A percentile compares a stretch with the other conserved stretches of the same genome.
Conservation (phyloP, 2,329 filamentous ascomycete species). For the Leptosphaerulina australis region DNA sequence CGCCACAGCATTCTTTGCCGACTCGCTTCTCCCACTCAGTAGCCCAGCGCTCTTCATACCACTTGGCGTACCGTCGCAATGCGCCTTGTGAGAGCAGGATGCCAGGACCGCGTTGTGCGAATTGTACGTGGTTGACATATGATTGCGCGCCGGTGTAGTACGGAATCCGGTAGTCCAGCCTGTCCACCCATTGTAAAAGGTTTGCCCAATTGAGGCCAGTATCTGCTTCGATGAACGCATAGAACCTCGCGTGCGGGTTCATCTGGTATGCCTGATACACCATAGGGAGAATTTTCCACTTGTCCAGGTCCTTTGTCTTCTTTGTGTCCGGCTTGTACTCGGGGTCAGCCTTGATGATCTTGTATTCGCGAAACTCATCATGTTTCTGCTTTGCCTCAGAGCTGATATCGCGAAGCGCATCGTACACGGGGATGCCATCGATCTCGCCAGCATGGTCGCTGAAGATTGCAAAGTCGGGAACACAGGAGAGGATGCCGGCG, state of each 20-base stretch:
- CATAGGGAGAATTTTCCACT: conserved; percentile 65
- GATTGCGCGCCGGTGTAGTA: conserved; percentile 52
- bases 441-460: conserved; percentile 63
- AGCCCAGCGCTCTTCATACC: conserved; percentile 40
- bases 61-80: conserved; percentile 40
- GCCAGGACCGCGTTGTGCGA: conserved; percentile 52
- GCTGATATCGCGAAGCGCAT: conserved; percentile 56
- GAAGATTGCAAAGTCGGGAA: conserved; percentile 62
- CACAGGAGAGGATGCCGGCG: conserved; percentile 60
- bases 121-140: conserved; percentile 45
- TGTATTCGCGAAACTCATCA: conserved; percentile 60
- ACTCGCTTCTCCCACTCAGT: conserved; percentile 43
- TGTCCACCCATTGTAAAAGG: conserved; percentile 48
- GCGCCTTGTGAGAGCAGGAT: conserved; percentile 53
- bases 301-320: conserved; percentile 60
- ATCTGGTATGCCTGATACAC: conserved; percentile 56
- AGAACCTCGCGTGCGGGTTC: conserved; percentile 36
- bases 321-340: conserved; percentile 49
- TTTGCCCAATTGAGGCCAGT: conserved; percentile 47
- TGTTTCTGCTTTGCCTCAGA: conserved; percentile 44
- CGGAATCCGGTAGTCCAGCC: conserved; percentile 49
- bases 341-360: conserved; percentile 53
- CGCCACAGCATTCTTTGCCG: conserved; percentile 47
- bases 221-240: conserved; percentile 46
- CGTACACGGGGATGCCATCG: conserved; percentile 57